Percentiles rank a stretch among this genome's conserved stretches.
phyloP scores from a whole-genome alignment of 2,329 filamentous ascomycete genomes.

The Apiospora koreana region DNA sequence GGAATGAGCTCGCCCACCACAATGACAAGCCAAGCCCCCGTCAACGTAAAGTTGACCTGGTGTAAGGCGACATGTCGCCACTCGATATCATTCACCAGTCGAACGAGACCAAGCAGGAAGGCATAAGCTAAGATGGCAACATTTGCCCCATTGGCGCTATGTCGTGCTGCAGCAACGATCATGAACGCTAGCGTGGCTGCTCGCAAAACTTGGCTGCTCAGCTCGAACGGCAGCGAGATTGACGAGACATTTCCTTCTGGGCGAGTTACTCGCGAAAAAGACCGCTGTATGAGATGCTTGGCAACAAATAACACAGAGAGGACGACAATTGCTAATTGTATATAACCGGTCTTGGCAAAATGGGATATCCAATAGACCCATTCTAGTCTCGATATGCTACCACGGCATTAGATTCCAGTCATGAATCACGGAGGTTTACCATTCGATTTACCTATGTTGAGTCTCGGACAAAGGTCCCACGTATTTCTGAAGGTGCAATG shows the following conservation, averaged over 20 bases:
- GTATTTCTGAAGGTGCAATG: not conserved
- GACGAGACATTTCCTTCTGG: constrained; percentile 37
- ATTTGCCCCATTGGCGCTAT: constrained; percentile 38
- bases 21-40: constrained; percentile 38
- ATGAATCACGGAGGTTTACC: not conserved
- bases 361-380: constrained; percentile 42
- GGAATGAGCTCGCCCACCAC: constrained; percentile 41
- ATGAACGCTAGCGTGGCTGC: constrained; percentile 41
- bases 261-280: constrained; percentile 27
- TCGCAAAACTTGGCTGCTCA: constrained; percentile 43
- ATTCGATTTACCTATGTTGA: not conserved
- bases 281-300: constrained; percentile 34
- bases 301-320: constrained; percentile 38
- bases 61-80: constrained; percentile 50
- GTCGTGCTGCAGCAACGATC: constrained; percentile 35
- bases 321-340: constrained; percentile 39
- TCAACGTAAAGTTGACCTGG: constrained; percentile 49
- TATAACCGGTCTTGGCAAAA: constrained; percentile 42
- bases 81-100: constrained; percentile 40
- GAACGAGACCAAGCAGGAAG: constrained; percentile 44
- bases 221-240: constrained; percentile 44
- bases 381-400: constrained; percentile 19
- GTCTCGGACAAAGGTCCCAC: not conserved
- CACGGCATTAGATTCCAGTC: not conserved
- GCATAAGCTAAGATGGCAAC: constrained; percentile 40